A percentile compares a stretch with the other conserved stretches of the same genome.
Evolutionary conservation across 257 asterid genomes (phyloP).

Genomic region (Solanum pimpinellifolium): DNA sequence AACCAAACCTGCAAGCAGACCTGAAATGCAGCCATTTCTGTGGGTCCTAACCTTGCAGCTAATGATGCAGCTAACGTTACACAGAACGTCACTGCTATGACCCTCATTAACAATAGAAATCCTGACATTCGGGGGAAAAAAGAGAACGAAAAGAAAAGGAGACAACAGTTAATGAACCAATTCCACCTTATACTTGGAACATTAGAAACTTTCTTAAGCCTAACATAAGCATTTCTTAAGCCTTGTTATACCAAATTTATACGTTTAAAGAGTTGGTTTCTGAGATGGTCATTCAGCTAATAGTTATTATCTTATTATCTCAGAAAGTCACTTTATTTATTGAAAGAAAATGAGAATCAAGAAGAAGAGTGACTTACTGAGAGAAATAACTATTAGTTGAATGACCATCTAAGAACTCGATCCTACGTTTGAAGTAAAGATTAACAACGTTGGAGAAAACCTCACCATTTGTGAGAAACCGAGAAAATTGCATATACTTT

Average conservation of each 20-base stretch:
- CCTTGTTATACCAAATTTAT: background rate
- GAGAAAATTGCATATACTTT: constrained; percentile 46
- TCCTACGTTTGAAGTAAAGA: background rate
- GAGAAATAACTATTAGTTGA: background rate
- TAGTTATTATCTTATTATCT: background rate
- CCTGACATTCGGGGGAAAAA: constrained; percentile 15
- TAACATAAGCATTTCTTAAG: background rate
- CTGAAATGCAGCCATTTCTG: constrained; percentile 85
- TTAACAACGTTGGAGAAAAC: background rate
- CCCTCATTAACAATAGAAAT: constrained; percentile 54
- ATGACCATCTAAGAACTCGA: background rate
- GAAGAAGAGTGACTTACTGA: background rate
- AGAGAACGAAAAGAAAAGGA: background rate
- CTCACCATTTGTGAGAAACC: constrained; percentile 68
- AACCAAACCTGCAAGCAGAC: constrained; percentile 86
- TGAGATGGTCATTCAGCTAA: background rate
- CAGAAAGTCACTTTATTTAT: background rate
- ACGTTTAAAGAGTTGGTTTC: background rate
- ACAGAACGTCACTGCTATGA: constrained; percentile 72
- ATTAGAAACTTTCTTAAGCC: background rate
- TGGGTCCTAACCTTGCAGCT: constrained; percentile 71
- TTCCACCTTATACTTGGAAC: background rate
- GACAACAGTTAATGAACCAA: background rate
- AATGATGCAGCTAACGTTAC: constrained; percentile 74
- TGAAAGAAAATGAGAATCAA: background rate